Evolutionary conservation across 23 red algal species (phyloP).

Genomic region (Gracilaria gracilis): DNA sequence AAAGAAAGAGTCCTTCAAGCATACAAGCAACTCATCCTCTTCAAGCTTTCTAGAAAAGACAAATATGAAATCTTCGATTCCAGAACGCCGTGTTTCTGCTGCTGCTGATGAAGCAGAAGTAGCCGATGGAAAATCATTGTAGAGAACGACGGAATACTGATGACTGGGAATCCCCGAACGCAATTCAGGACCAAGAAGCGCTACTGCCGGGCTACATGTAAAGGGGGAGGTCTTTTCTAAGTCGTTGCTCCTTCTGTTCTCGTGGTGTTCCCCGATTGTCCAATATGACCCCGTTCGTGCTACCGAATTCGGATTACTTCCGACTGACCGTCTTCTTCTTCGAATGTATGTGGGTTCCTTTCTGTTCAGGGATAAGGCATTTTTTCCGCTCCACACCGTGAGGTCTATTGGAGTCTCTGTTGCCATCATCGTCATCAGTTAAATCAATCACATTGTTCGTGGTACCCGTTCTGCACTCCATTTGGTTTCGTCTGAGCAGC

Average conservation of each 20-base stretch:
- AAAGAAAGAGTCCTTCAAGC: constrained; percentile 24
- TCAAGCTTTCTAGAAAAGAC: constrained; percentile 51
- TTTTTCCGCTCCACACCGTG: not conserved
- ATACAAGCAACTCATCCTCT: constrained; percentile 17
- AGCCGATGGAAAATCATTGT: not conserved
- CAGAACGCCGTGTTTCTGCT: not conserved
- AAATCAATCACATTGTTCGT: constrained; percentile 11
- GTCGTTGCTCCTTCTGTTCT: not conserved
- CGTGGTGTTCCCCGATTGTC: not conserved
- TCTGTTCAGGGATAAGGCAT: not conserved
- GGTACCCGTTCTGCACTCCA: not conserved
- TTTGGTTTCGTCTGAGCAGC: not conserved
- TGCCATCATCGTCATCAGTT: constrained; percentile 6
- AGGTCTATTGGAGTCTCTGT: not conserved
- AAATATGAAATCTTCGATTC: constrained; percentile 66
- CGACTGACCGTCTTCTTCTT: not conserved
- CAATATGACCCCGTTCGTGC: not conserved
- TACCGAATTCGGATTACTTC: not conserved
- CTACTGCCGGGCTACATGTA: not conserved
- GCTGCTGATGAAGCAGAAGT: not conserved
- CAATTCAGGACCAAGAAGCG: constrained; percentile 28
- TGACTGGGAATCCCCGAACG: not conserved
- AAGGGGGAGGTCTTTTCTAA: not conserved
- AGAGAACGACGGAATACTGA: constrained; percentile 47
- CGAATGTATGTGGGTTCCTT: not conserved